Base-by-base conservation (phyloP, 345 rosid genomes). In the Gossypium anomalum region DNA sequence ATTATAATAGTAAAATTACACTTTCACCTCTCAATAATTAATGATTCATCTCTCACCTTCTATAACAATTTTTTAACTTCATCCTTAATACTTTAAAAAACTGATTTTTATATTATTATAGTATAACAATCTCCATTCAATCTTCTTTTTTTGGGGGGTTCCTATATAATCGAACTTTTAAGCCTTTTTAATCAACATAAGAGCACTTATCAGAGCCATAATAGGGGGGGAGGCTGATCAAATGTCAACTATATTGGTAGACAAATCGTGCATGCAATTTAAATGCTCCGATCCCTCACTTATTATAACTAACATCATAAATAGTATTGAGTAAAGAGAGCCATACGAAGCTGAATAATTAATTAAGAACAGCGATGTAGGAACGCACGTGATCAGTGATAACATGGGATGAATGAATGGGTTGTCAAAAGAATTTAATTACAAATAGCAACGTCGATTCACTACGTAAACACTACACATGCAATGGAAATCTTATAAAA, bases 211-310 rank as follows among this genome's bases (percentile, higher is more conserved):
- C 67, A 62, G 17, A 29, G 22, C 23, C 67, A 16, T 7, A 34
- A 38, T 63, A 17, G 23, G 7, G 47, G 12, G 67, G 41, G 38
- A 63, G 15, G 48, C n/a, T 63, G 14, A 2, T 63, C 6, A 7
- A 38, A 63, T 63, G 48, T 63, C 67, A 63, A 44, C 52, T 29
- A 65, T 44, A 3, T 65, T 4, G 22, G 23, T 65, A 11, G 22
- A n/a, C 49, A 65, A 65, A 41, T 65, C 69, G 43, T 65, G 69
- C 69, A 64, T 41, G 68, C 68, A 41, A 48, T 10, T 48, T 34
- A 34, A 41, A 41, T 38, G 27, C 68, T 64, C 47, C 22, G 57
- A n/a, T 14, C n/a, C 8, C 15, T 64, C 49, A 19, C 9, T 19
- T 4, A 11, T 7, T 19, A 19, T 65, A 14, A 5, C 41, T 34